Conservation (phyloP, 495 filamentous ascomycete genomes). For the Penicillium turbatum region DNA sequence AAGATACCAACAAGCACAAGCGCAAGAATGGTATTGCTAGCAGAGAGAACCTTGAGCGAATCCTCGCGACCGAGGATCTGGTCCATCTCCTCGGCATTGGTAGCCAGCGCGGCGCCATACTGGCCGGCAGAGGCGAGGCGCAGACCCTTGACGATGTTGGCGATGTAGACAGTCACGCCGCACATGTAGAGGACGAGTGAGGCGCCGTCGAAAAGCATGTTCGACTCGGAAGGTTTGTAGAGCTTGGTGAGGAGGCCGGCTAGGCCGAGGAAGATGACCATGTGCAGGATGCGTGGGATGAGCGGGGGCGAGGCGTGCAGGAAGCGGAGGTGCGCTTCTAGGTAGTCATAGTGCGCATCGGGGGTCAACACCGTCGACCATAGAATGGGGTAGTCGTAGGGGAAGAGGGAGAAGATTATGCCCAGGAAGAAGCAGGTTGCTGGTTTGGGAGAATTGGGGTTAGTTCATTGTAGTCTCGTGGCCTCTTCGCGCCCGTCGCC, state of each 20-base stretch:
- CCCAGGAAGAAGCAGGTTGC: conserved; percentile 95
- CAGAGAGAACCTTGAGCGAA: conserved; percentile 82
- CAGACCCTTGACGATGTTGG: conserved; percentile 93
- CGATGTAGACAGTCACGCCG: conserved; percentile 83
- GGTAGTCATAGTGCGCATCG: conserved; percentile 63
- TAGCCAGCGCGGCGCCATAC: conserved; percentile 47
- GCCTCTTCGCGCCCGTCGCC: conserved; percentile 2
- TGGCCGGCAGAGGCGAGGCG: conserved; percentile 61
- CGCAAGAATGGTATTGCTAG: conserved; percentile 92
- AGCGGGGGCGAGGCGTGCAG: conserved; percentile 82
- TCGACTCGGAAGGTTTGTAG: conserved; percentile 84
- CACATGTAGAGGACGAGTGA: conserved; percentile 87
- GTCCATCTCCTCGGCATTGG: conserved; percentile 28
- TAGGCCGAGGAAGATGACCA: conserved; percentile 82
- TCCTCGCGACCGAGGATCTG: conserved; percentile 69
- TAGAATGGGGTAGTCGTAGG: conserved; percentile 96
- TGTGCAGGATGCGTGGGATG: conserved; percentile 89
- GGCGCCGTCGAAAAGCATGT: conserved; percentile 95
- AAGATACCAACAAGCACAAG: conserved; percentile 86
- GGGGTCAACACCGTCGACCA: conserved; percentile 70
- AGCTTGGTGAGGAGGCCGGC: conserved; percentile 90
- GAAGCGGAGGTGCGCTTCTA: conserved; percentile 83
- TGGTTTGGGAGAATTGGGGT: conserved; percentile 30
- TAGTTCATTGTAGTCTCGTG: conserved; percentile 7
- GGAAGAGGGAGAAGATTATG: conserved; percentile 94